A percentile compares a stretch with the other conserved stretches of the same genome.
phyloP scores from a whole-genome alignment of 1,284 basidiomycete species.

The Cryptococcus sp. region DNA sequence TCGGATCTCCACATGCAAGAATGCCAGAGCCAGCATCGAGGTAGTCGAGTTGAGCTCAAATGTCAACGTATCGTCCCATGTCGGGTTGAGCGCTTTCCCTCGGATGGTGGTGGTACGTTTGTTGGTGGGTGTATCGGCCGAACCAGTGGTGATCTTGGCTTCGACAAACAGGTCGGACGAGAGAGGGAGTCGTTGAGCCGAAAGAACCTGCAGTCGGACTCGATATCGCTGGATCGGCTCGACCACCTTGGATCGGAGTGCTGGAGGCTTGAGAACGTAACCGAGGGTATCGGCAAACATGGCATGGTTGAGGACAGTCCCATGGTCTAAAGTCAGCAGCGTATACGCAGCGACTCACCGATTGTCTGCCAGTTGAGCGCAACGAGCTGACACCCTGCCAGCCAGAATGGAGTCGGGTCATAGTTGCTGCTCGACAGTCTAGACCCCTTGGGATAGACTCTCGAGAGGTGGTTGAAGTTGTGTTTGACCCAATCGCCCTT shows the following conservation, averaged over 20 bases:
- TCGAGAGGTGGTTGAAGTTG: slow-evolving; percentile 73
- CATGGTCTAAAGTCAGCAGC: slow-evolving; percentile 57
- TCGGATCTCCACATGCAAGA: slow-evolving; percentile 71
- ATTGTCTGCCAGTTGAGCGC: slow-evolving; percentile 98
- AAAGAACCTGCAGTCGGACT: slow-evolving; percentile 60
- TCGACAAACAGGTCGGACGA: slow-evolving; percentile 56
- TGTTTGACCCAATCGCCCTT: slow-evolving; percentile 82
- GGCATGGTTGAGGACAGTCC: slow-evolving; percentile 84
- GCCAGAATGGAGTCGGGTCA: slow-evolving; percentile 84
- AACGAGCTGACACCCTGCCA: slow-evolving; percentile 84
- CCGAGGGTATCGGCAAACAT: slow-evolving; percentile 90
- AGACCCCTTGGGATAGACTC: slow-evolving; percentile 84
- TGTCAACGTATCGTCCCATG: slow-evolving; percentile 69
- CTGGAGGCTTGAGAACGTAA: slow-evolving; percentile 83
- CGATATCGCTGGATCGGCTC: slow-evolving; percentile 54
- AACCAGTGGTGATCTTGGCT: slow-evolving; percentile 17
- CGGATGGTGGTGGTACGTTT: slow-evolving; percentile 52
- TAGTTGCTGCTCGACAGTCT: slow-evolving; percentile 83
- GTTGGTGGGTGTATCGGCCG: slow-evolving; percentile 1
- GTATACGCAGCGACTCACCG: slow-evolving; percentile 53
- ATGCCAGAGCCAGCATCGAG: slow-evolving; percentile 69
- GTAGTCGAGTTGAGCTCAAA: slow-evolving; percentile 69
- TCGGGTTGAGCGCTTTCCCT: slow-evolving; percentile 84
- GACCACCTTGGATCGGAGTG: slow-evolving; percentile 63
- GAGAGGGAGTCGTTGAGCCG: slow-evolving; percentile 85